Evolutionary conservation across 192 early-diverging fungal genomes (phyloP).

Genomic region (Spizellomyces punctatus): DNA sequence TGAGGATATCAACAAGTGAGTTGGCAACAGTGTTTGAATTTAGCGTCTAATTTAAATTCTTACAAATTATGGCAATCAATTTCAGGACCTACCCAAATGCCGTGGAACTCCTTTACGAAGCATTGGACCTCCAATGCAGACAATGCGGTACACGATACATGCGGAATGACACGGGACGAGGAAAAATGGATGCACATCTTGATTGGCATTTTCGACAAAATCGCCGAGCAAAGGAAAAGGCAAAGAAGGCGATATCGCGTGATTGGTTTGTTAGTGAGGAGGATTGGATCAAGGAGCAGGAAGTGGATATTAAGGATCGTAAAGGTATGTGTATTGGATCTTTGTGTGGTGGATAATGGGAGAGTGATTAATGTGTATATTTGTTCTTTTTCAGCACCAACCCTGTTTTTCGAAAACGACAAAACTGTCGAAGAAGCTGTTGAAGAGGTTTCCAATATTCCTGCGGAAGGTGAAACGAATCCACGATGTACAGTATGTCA

Average conservation of each 20-base stretch:
- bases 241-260: slow-evolving; percentile 78
- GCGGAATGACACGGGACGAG: slow-evolving; percentile 62
- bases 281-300: slow-evolving; percentile 50
- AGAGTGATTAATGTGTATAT: neutral
- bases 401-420: slow-evolving; percentile 41
- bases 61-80: neutral
- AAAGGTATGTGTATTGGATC: slow-evolving; percentile 25
- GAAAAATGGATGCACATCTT: slow-evolving; percentile 80
- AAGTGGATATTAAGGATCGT: slow-evolving; percentile 35
- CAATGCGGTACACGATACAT: slow-evolving; percentile 90
- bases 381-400: slow-evolving; percentile 27
- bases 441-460: slow-evolving; percentile 36
- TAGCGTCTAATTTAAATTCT: neutral
- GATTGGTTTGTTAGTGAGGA: slow-evolving; percentile 84
- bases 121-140: slow-evolving; percentile 78
- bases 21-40: neutral
- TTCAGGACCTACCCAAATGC: slow-evolving; percentile 18
- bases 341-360: neutral
- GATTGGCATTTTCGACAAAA: slow-evolving; percentile 99
- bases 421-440: neutral
- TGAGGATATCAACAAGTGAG: slow-evolving; percentile 43
- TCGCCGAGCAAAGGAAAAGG: slow-evolving; percentile 77
- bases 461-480: slow-evolving; percentile 37
- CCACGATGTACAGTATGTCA: slow-evolving; percentile 50
- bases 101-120: slow-evolving; percentile 56